Base-by-base conservation (phyloP, 495 filamentous ascomycete genomes). In the Rostrohypoxylon terebratum region DNA sequence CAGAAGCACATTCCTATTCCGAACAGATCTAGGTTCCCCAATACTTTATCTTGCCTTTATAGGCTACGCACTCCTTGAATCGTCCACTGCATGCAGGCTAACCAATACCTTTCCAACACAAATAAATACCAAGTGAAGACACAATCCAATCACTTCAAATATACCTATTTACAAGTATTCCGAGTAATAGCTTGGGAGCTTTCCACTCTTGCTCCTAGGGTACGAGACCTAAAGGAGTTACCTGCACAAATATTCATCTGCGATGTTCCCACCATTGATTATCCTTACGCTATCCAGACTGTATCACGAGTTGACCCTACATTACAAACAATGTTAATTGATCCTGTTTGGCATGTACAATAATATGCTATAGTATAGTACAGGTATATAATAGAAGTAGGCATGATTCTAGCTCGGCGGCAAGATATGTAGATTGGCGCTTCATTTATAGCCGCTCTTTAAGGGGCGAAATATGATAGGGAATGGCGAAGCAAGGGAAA, bases 1-100 rank as follows among this genome's bases (percentile, higher is more conserved):
- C 51, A 42, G 44, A 62, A 58, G 48, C 48, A 25, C 28, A 62
- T 48, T 59, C 16, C 31, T 18, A 23, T 25, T 38, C 18, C 47
- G 45, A 16, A 50, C 50, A n/a, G 4, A 40, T 36, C 31, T 40
- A 58, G 11, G 11, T 58, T 36, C 54, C 21, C 33, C 28, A 58
- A 57, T 38, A 57, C 53, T 31, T 58, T 45, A 18, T 45, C 42
- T 42, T 14, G 38, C 13, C 0, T 42, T 13, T n/a, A 14, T 42
- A n/a, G 34, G 38, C n/a, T 20, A 45, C 13, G n/a, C 0, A 8
- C 8, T 20, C n/a, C 4, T 6, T 16, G 4, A 45, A 9, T 45
- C 2, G n/a, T 18, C 42, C n/a, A 18, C 16, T 45, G 4, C 9
- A 38, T 8, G 34, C 34, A 8, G 6, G 34, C 34, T 3, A 28